Base-by-base conservation (phyloP, 768 basidiomycete genomes). In the Termitomyces sp. region DNA sequence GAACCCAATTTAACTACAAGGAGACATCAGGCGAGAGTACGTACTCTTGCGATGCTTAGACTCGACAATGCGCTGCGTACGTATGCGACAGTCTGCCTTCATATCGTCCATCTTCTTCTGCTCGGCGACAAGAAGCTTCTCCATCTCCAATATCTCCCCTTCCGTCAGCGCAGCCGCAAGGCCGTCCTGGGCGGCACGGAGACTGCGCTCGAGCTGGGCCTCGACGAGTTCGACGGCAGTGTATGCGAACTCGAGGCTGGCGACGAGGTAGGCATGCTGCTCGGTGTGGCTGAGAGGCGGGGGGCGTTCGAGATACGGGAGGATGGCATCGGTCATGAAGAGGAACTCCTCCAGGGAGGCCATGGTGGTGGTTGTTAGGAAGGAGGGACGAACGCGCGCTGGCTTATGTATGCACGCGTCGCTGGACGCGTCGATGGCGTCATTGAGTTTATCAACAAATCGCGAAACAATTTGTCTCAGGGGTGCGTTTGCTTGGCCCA, bases 211-310 rank as follows among this genome's bases (percentile, higher is more conserved):
- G 6, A 61, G 57, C 27, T 61, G 60, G 0, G 57, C 60, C 16
- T 61, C 60, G 37, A 61, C 60, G 27, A 61, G 60, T 18, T 61
- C 60, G 26, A 61, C 60, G 41, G 60, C 60, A 18, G 60, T 53
- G 29, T 61, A 61, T n/a, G 60, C 57, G 34, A 61, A 61, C 42
- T 61, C 60, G 49, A 61, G 57, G 50, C 54, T 56, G 20, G 57
- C 57, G 39, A 39, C 44, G 46, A 61, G 60, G 42, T 61, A 61
- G 20, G 57, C 41, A 51, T 56, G 57, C 36, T 56, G 57, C 9
- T 58, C 53, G 16, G 43, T 9, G 37, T 5, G 54, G 12, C 10
- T 39, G 22, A 61, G 57, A 22, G 27, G 14, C 1, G 57, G 60
- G 1, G 60, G 60, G 27, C 31, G 57, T 13, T 55, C 46, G 54